phyloP scores from a whole-genome alignment of 331 rosid genomes.

The Prunus yedoensis region DNA sequence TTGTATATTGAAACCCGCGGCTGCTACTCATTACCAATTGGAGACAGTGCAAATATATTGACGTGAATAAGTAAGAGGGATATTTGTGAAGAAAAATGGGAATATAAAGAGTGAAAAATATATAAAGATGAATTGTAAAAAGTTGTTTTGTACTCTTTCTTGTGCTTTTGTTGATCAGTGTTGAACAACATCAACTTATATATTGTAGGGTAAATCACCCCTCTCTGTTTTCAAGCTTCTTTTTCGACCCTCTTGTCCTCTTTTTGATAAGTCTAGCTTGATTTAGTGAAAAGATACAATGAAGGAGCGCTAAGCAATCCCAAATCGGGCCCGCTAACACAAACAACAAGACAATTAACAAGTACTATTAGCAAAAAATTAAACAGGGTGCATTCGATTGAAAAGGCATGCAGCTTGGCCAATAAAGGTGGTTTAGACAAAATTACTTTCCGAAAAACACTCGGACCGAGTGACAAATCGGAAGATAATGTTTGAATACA shows the following conservation, averaged over 20 bases:
- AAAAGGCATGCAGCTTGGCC: slow-evolving; percentile 40
- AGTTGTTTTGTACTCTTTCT: slow-evolving; percentile 45
- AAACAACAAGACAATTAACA: slow-evolving; percentile 67
- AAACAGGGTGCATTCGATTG: slow-evolving; percentile 38
- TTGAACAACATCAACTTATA: slow-evolving; percentile 34
- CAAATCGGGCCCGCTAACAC: slow-evolving; percentile 47
- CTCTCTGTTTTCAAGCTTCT: slow-evolving; percentile 63
- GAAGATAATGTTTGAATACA: slow-evolving; percentile 21
- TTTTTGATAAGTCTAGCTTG: slow-evolving; percentile 46
- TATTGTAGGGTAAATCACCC: slow-evolving; percentile 67
- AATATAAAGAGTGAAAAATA: slow-evolving; percentile 10
- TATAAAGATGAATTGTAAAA: slow-evolving; percentile 32
- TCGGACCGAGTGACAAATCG: slow-evolving; percentile 22
- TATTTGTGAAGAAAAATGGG: background rate
- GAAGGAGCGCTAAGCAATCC: slow-evolving; percentile 59
- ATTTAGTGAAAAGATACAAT: slow-evolving; percentile 35
- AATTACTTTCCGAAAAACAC: slow-evolving; percentile 41
- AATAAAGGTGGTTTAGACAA: slow-evolving; percentile 40
- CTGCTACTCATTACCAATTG: slow-evolving; percentile 11
- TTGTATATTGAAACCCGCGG: slow-evolving; percentile 6
- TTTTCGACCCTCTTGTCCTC: slow-evolving; percentile 64
- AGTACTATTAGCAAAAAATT: slow-evolving; percentile 44
- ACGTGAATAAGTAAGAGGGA: background rate
- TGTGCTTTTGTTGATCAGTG: slow-evolving; percentile 30
- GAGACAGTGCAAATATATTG: background rate